Conservation (phyloP, 352 stramenopile species). For the Phytophthora melonis region DNA sequence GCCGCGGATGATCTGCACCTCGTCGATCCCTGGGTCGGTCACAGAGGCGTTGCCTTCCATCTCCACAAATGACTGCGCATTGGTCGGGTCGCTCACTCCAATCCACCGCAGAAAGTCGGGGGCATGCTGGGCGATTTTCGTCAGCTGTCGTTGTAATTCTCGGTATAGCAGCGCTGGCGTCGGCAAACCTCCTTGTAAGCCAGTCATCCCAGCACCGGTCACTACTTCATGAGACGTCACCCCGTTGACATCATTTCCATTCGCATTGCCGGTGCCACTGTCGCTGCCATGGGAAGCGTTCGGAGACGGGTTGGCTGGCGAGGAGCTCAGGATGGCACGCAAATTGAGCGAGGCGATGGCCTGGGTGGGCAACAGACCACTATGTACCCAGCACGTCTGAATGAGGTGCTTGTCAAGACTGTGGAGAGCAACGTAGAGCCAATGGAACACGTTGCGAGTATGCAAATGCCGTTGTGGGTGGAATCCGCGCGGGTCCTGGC, state of each 20-base stretch:
- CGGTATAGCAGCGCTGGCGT: constrained; percentile 52
- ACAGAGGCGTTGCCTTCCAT: constrained; percentile 82
- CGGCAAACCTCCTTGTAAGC: constrained; percentile 37
- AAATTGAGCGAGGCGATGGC: constrained; percentile 75
- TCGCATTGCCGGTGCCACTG: constrained; percentile 21
- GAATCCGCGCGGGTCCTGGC: constrained; percentile 59
- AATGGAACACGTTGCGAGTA: constrained; percentile 87
- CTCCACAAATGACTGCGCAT: constrained; percentile 73
- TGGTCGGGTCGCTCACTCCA: constrained; percentile 60
- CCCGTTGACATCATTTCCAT: constrained; percentile 18
- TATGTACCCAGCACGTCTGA: constrained; percentile 79
- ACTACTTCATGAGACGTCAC: background rate
- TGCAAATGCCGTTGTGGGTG: constrained; percentile 63
- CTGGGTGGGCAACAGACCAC: constrained; percentile 72
- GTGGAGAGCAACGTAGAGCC: constrained; percentile 78
- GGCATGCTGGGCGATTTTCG: constrained; percentile 61
- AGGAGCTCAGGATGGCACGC: constrained; percentile 56
- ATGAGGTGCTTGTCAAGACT: constrained; percentile 78
- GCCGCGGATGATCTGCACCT: constrained; percentile 84
- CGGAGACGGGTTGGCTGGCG: constrained; percentile 12
- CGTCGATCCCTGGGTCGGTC: constrained; percentile 81
- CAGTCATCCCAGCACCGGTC: constrained; percentile 6
- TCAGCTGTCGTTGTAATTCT: constrained; percentile 71
- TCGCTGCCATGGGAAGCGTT: constrained; percentile 15
- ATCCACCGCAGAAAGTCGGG: constrained; percentile 85